phyloP scores from a whole-genome alignment of 75 land plant genomes.

The Gnetum montanum region DNA sequence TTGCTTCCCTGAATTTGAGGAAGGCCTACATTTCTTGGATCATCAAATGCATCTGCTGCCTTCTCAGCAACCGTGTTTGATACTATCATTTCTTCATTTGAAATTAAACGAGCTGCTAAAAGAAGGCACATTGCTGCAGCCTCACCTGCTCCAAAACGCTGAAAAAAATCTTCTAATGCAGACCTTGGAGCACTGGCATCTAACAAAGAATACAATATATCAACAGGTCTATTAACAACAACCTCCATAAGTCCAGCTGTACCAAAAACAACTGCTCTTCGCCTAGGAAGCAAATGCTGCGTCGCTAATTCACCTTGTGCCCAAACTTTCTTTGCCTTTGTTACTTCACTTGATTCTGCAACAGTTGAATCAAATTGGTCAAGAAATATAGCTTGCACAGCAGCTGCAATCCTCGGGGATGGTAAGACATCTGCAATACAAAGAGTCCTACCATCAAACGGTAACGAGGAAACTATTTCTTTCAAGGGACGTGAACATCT shows the following conservation, averaged over 20 bases:
- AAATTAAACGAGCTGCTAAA: slow-evolving; percentile 67
- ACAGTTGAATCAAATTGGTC: slow-evolving; percentile 29
- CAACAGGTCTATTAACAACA: slow-evolving; percentile 91
- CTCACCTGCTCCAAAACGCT: slow-evolving; percentile 87
- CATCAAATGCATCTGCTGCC: slow-evolving; percentile 99
- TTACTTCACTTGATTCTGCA: slow-evolving; percentile 42
- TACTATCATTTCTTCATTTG: slow-evolving; percentile 49
- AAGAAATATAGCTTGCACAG: slow-evolving; percentile 56
- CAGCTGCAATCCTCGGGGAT: slow-evolving; percentile 49
- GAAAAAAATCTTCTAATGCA: slow-evolving; percentile 81
- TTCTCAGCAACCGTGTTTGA: slow-evolving; percentile 69
- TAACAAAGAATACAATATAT: slow-evolving; percentile 68
- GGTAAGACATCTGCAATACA: slow-evolving; percentile 82
- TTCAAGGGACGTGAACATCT: slow-evolving; percentile 66
- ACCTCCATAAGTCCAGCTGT: slow-evolving; percentile 95
- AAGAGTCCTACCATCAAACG: slow-evolving; percentile 83
- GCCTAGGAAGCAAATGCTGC: slow-evolving; percentile 89
- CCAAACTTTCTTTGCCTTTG: slow-evolving; percentile 61
- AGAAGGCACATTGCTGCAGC: slow-evolving; percentile 98
- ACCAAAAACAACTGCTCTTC: slow-evolving; percentile 70
- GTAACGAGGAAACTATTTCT: slow-evolving; percentile 62
- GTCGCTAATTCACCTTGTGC: slow-evolving; percentile 87
- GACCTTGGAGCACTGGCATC: slow-evolving; percentile 66
- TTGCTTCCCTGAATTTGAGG: slow-evolving; percentile 78
- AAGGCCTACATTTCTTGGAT: slow-evolving; percentile 90